Percentiles rank a stretch among this genome's conserved stretches.
These are phyloP conservation scores for Sabuloglossum arenarium DNA, from an alignment of 495 filamentous ascomycete genomes.

Conservation along the genomic window DNA sequence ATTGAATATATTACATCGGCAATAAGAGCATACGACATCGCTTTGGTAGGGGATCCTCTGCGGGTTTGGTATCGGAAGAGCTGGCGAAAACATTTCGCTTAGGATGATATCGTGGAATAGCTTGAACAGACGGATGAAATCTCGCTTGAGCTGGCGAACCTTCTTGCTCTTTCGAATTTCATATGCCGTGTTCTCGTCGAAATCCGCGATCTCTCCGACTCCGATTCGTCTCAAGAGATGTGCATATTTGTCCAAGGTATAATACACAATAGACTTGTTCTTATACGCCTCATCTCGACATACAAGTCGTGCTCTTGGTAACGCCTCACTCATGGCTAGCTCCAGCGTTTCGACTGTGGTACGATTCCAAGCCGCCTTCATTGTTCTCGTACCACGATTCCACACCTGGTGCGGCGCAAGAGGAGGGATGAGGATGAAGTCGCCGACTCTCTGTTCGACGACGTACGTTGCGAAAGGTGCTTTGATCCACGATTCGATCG, in stretches of 20 bases:
- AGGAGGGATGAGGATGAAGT: conserved; percentile 90
- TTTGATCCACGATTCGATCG: conserved; percentile 77
- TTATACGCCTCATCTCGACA: conserved; percentile 99
- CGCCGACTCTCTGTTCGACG: conserved; percentile 79
- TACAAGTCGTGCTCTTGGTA: conserved; percentile 72
- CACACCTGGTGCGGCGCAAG: conserved; percentile 95
- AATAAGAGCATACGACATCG: conserved; percentile 88
- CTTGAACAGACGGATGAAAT: conserved; percentile 58
- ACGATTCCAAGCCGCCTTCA: conserved; percentile 98
- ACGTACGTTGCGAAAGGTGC: conserved; percentile 84
- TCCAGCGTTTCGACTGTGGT: conserved; percentile 80
- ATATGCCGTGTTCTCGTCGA: conserved; percentile 13
- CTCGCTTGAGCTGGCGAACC: conserved; percentile 43
- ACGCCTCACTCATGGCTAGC: conserved; percentile 62
- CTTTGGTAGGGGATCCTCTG: conserved; percentile 64
- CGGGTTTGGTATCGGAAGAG: conserved; percentile 35
- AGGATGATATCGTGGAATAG: conserved; percentile 60
- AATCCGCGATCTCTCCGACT: conserved; percentile 23
- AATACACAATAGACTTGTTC: conserved; percentile 87
- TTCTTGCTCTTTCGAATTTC: conserved; percentile 22
- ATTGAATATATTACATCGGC: conserved; percentile 92
- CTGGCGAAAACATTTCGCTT: conserved; percentile 59
- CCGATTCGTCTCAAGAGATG: conserved; percentile 29
- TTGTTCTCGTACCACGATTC: conserved; percentile 86
- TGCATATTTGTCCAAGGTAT: conserved; percentile 59